These are phyloP conservation scores for Aspergillus ruber DNA, from an alignment of 2,329 filamentous ascomycete genomes.

Conservation along the genomic window DNA sequence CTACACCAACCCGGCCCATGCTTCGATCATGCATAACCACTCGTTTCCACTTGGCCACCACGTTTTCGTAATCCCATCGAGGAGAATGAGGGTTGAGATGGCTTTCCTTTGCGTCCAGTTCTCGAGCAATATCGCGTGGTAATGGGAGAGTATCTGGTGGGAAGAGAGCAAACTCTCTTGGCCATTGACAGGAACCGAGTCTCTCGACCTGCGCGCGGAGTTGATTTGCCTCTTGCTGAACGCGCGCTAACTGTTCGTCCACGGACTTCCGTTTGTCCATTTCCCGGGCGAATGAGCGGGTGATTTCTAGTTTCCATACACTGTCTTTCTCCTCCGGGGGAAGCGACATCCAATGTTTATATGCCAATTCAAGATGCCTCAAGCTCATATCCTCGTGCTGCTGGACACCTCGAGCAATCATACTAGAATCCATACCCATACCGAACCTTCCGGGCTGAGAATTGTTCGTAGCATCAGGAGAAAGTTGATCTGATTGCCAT, in stretches of 20 bases:
- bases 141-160: conserved; percentile 40
- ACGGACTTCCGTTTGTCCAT: conserved; percentile 38
- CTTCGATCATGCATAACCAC: conserved; percentile 41
- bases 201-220: conserved; percentile 43
- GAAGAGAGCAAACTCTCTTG: conserved; percentile 43
- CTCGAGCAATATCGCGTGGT: conserved; percentile 31
- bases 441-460: conserved; percentile 35
- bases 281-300: conserved; percentile 42
- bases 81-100: conserved; percentile 27
- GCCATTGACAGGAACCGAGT: conserved; percentile 43
- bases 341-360: conserved; percentile 66
- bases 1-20: conserved; percentile 35
- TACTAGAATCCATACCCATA: conserved; percentile 26
- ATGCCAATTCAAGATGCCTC: conserved; percentile 71
- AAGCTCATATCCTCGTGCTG: conserved; percentile 62
- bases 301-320: conserved; percentile 43
- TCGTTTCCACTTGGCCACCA: conserved; percentile 44
- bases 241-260: conserved; percentile 38
- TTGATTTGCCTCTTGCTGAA: conserved; percentile 44
- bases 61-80: conserved; percentile 43
- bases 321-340: conserved; percentile 47
- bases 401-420: conserved; percentile 45
- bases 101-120: conserved; percentile 31
- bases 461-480: conserved; percentile 32
- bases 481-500: conserved; percentile 51